Evolutionary conservation across 495 filamentous ascomycete species (phyloP).

Genomic region (Mytilinidion resinicola): DNA sequence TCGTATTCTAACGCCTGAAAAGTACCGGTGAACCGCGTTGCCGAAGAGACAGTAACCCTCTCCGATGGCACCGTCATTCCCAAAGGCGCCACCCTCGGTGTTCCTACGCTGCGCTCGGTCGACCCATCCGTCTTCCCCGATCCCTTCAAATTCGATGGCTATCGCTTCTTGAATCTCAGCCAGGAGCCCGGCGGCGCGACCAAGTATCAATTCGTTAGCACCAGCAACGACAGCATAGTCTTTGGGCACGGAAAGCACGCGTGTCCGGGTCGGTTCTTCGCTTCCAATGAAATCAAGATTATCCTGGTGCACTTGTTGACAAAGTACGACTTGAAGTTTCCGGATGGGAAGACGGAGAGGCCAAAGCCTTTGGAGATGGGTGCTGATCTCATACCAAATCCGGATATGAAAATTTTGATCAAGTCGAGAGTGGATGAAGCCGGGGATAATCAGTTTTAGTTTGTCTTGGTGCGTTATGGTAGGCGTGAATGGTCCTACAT

Average conservation of each 20-base stretch:
- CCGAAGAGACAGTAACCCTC: constrained; percentile 11
- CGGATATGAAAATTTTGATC: neutral
- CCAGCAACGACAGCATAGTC: constrained; percentile 37
- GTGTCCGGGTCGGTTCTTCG: constrained; percentile 51
- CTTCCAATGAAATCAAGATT: constrained; percentile 45
- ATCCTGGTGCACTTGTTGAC: constrained; percentile 18
- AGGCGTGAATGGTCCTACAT: too few relatives aligned
- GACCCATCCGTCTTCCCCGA: constrained; percentile 23
- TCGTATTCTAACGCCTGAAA: neutral
- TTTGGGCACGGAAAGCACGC: constrained; percentile 50
- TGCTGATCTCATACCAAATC: neutral
- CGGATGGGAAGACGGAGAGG: neutral
- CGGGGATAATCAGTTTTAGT: neutral
- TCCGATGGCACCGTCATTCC: constrained; percentile 22
- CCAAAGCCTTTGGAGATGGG: neutral
- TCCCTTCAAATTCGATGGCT: constrained; percentile 47
- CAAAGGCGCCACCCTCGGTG: constrained; percentile 15
- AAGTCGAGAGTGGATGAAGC: neutral
- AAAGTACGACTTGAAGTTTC: constrained; percentile 20
- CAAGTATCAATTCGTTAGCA: constrained; percentile 41
- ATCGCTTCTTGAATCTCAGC: constrained; percentile 47
- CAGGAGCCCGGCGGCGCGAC: constrained; percentile 32
- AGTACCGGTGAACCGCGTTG: constrained; percentile 22
- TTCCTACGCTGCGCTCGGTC: neutral
- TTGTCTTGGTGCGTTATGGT: too few relatives aligned